Evolutionary conservation across 140 eudicot genomes (phyloP), one percentile per base, ranked within the genome.

Genomic region (Ambrosia hybrid): DNA sequence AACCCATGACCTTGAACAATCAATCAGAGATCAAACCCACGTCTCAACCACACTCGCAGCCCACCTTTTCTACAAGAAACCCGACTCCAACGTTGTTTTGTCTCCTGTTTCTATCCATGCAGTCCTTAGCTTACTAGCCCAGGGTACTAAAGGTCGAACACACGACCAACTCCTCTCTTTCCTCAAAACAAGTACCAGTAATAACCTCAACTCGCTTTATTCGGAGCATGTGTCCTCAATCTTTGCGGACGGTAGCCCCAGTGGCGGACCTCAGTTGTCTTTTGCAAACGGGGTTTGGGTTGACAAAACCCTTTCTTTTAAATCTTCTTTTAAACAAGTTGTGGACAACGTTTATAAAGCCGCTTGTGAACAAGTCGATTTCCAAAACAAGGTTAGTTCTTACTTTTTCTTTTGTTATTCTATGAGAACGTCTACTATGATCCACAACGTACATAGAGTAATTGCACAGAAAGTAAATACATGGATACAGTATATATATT

Each of bases 271-370:
- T 9, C 65, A 76, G 36, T 49, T 91, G 82, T 74, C 87, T 3
- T 81, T 85, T n/a, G 90, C 76, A 11, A 87, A 85, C 53, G 86
- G 89, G 0, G 85, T 88, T 46, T 91, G 95, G 97, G 78, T 91
- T 26, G 97, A 88, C 12, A 51, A 69, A 30, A 30, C 34, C 34
- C 34, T 30, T 62, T 65, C 70, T 11, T 88, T 81, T 45, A 88
- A 82, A 68, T 92, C 97, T 16, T 76, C 71, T 79, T 73, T 79
- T 33, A 48, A 39, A 14, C 80, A 75, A 41, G 97, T 83, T 9
- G 95, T 30, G 34, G 34, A 30, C 34, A 30, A 30, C 2, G 34
- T 30, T 30, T 30, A 30, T 30, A 30, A 30, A 30, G 34, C 34
- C 34, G 34, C 34, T 30, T 30, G 34, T 30, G 34, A 30, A 30